phyloP scores from a whole-genome alignment of 1,284 basidiomycete species.

The Cerioporus squamosus region DNA sequence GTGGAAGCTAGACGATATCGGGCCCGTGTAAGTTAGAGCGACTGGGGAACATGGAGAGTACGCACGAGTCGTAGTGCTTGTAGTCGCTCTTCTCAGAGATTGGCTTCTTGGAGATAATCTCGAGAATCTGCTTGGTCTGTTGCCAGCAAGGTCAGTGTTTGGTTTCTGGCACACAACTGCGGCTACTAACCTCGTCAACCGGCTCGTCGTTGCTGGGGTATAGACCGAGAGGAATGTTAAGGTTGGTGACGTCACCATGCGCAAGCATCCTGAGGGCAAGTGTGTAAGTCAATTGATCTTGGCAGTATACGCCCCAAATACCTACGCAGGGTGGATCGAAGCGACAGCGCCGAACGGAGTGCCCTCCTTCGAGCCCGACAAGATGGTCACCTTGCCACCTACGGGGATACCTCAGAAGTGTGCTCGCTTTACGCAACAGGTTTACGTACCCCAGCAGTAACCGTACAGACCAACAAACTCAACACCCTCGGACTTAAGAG shows the following conservation, averaged over 20 bases:
- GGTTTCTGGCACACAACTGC: not conserved
- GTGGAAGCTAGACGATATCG: constrained; percentile 58
- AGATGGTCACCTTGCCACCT: constrained; percentile 60
- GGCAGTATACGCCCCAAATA: not conserved
- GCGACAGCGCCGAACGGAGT: constrained; percentile 55
- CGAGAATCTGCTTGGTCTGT: constrained; percentile 57
- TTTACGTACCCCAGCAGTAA: constrained; percentile 59
- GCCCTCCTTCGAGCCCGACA: constrained; percentile 36
- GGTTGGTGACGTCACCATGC: constrained; percentile 51
- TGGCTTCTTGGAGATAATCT: constrained; percentile 52
- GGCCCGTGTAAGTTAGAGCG: constrained; percentile 15
- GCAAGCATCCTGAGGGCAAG: constrained; percentile 54
- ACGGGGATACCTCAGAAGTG: not conserved
- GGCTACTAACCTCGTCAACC: constrained; percentile 47
- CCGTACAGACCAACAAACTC: constrained; percentile 56
- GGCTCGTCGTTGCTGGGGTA: constrained; percentile 69
- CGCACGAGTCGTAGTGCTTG: constrained; percentile 59
- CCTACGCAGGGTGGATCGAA: constrained; percentile 61
- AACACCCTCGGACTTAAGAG: constrained; percentile 50
- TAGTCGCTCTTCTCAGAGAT: constrained; percentile 58
- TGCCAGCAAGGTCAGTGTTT: not conserved
- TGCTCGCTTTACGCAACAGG: not conserved
- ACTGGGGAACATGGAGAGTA: constrained; percentile 8
- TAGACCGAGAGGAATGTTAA: constrained; percentile 60
- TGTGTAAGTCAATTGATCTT: not conserved